Evolutionary conservation across 495 filamentous ascomycete species (phyloP).

Genomic region (Tuber aestivum): DNA sequence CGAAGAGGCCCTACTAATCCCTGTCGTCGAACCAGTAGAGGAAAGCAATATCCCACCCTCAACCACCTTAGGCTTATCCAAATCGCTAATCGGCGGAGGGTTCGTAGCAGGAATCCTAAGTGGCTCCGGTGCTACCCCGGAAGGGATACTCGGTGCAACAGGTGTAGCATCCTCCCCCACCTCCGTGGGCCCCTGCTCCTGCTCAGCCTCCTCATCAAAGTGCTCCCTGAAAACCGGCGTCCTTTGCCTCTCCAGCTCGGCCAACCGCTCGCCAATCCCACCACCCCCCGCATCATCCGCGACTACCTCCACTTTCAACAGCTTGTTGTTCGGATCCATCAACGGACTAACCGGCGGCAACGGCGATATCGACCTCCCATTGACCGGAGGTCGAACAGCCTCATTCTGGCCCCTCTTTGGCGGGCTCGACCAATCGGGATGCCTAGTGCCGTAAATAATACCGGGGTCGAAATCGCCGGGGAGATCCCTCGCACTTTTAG

Average conservation of each 20-base stretch:
- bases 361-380: constrained; percentile 17
- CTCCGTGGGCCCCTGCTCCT: constrained; percentile 18
- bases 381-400: constrained; percentile 19
- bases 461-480: constrained; percentile 67
- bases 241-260: constrained; percentile 39
- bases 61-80: background rate
- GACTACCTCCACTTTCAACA: constrained; percentile 31
- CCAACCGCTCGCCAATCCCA: background rate
- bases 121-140: background rate
- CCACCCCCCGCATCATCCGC: constrained; percentile 8
- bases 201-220: constrained; percentile 53
- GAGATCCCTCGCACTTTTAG: constrained; percentile 47
- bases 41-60: background rate
- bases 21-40: background rate
- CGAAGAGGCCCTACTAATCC: background rate
- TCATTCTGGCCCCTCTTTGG: constrained; percentile 25
- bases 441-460: constrained; percentile 48
- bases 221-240: constrained; percentile 61
- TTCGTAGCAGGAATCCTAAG: background rate
- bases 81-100: background rate
- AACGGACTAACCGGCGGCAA: constrained; percentile 13
- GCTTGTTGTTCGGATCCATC: constrained; percentile 11
- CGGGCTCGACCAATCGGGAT: constrained; percentile 42
- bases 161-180: constrained; percentile 9
- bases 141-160: background rate